Evolutionary conservation across 257 asterid genomes (phyloP).

Genomic region (Ballota nigra): DNA sequence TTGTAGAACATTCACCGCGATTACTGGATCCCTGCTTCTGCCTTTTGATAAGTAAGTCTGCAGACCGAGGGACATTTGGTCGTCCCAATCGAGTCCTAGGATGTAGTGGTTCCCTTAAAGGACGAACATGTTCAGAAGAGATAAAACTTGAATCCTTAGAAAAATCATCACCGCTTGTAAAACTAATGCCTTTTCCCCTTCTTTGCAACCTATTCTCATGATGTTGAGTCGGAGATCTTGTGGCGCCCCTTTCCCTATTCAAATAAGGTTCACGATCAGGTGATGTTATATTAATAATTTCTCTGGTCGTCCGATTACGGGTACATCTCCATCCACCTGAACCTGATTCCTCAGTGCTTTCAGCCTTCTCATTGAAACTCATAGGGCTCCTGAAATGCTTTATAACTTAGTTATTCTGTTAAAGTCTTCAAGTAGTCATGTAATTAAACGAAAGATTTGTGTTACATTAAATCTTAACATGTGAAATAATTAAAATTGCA

Average conservation of each 20-base stretch:
- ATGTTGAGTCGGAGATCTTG: conserved; percentile 25
- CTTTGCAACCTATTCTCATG: conserved; percentile 32
- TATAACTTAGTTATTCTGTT: conserved; percentile 4
- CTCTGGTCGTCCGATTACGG: conserved; percentile 34
- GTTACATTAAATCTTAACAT: neutral
- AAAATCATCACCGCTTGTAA: conserved; percentile 22
- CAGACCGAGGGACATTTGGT: conserved; percentile 31
- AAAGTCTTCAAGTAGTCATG: neutral
- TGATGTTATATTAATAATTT: conserved; percentile 22
- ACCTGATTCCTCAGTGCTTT: conserved; percentile 36
- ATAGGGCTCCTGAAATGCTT: conserved; percentile 45
- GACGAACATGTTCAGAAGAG: conserved; percentile 32
- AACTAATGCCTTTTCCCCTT: conserved; percentile 38
- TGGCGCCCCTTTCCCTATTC: conserved; percentile 25
- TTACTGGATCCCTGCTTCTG: conserved; percentile 50
- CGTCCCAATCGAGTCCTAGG: conserved; percentile 36
- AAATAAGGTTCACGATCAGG: conserved; percentile 28
- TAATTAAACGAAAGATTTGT: neutral
- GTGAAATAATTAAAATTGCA: conserved; percentile 10
- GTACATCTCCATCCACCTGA: conserved; percentile 61
- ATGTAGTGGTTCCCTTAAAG: conserved; percentile 35
- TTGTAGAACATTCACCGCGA: conserved; percentile 55
- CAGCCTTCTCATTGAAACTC: conserved; percentile 34
- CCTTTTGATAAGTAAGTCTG: conserved; percentile 42
- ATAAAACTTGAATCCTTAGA: conserved; percentile 24